Conservation (phyloP, 176 grass and related monocot species). For the Calamus simplicifolius region DNA sequence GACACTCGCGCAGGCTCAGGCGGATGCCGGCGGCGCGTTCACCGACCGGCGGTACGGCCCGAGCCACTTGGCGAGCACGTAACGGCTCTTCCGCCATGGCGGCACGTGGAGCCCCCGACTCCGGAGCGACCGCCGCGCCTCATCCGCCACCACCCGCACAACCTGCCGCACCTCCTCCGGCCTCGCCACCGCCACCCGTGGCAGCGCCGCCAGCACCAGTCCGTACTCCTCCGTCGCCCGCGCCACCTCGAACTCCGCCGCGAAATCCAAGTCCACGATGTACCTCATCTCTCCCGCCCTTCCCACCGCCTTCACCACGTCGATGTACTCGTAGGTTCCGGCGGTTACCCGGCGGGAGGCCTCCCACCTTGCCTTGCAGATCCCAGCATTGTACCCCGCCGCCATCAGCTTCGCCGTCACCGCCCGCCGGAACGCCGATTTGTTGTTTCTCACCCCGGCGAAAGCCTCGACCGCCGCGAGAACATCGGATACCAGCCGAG, state of each 20-base stretch:
- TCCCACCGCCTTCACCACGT: slow-evolving; percentile 10
- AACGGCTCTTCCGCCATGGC: slow-evolving; percentile 48
- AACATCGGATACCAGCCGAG: slow-evolving; percentile 17
- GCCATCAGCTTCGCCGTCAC: slow-evolving; percentile 22
- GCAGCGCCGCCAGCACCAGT: slow-evolving; percentile 14
- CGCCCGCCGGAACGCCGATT: slow-evolving; percentile 18
- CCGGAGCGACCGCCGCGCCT: slow-evolving; percentile 35
- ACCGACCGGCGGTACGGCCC: slow-evolving; percentile 44
- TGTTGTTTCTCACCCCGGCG: background rate
- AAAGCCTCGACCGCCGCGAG: background rate
- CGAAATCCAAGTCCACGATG: slow-evolving; percentile 42
- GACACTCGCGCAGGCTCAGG: background rate
- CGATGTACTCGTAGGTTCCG: slow-evolving; percentile 46
- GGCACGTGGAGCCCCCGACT: slow-evolving; percentile 42
- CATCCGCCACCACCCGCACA: slow-evolving; percentile 26
- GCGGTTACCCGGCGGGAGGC: background rate
- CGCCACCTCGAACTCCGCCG: slow-evolving; percentile 28
- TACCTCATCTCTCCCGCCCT: background rate
- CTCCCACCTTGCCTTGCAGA: slow-evolving; percentile 40
- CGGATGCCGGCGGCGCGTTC: slow-evolving; percentile 20
- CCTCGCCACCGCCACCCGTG: slow-evolving; percentile 25
- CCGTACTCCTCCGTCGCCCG: slow-evolving; percentile 20
- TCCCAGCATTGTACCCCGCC: slow-evolving; percentile 31
- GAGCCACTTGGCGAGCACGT: slow-evolving; percentile 58
- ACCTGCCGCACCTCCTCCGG: slow-evolving; percentile 22